Evolutionary conservation across 495 filamentous ascomycete species (phyloP).

Genomic region (Neurospora sp.): DNA sequence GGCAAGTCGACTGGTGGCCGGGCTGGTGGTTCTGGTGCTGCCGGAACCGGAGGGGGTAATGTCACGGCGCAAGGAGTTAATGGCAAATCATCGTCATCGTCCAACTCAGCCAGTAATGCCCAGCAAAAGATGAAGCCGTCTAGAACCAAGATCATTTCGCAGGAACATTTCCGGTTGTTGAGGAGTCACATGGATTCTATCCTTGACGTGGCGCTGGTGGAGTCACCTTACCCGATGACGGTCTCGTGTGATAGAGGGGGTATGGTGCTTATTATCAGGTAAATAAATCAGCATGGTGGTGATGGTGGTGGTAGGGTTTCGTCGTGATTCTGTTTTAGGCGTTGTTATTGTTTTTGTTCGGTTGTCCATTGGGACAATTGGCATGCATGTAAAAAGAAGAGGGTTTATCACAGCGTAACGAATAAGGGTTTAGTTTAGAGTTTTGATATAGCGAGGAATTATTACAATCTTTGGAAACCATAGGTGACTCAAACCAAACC

Average conservation of each 20-base stretch:
- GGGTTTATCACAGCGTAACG: background rate
- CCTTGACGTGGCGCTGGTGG: slow-evolving; percentile 77
- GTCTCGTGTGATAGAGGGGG: slow-evolving; percentile 87
- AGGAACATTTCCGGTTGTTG: slow-evolving; percentile 76
- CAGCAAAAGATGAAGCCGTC: slow-evolving; percentile 40
- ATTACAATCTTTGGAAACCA: background rate
- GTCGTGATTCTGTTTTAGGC: background rate
- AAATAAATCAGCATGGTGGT: background rate
- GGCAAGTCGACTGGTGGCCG: slow-evolving; percentile 30
- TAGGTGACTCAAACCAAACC: background rate
- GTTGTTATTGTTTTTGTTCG: background rate
- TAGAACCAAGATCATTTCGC: slow-evolving; percentile 75
- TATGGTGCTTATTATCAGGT: slow-evolving; percentile 76
- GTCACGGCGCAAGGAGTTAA: slow-evolving; percentile 21
- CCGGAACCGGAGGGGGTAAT: slow-evolving; percentile 17
- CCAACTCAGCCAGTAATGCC: slow-evolving; percentile 12
- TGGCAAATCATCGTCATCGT: slow-evolving; percentile 11
- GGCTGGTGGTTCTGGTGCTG: slow-evolving; percentile 18
- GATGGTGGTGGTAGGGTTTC: background rate
- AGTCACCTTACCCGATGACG: slow-evolving; percentile 86
- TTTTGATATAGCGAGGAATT: background rate
- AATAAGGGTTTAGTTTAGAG: background rate
- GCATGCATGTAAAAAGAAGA: background rate
- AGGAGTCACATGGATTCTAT: slow-evolving; percentile 84
- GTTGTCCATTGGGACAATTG: background rate